Evolutionary conservation across 139 green algal genomes (phyloP).

Genomic region (Auxenochlorella pyrenoidosa): DNA sequence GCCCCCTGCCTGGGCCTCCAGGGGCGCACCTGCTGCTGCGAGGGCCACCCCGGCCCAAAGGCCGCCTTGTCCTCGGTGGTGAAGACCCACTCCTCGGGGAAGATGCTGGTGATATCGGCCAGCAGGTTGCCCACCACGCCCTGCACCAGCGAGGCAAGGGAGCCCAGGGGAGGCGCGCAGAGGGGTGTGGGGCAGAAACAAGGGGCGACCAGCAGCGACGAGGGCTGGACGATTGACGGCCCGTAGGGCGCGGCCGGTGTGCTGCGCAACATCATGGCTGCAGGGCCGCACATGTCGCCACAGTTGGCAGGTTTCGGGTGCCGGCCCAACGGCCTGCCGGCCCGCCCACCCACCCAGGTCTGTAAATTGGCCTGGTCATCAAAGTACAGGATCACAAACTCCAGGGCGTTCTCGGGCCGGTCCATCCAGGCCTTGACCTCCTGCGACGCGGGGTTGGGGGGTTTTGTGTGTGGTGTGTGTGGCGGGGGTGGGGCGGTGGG

Average conservation of each 20-base stretch:
- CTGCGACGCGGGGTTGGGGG: neutral
- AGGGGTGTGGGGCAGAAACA: neutral
- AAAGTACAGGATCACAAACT: constrained; percentile 74
- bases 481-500: too few relatives aligned
- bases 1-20: neutral
- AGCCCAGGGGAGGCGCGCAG: too few relatives aligned
- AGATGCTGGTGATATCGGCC: constrained; percentile 42
- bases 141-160: constrained; percentile 28
- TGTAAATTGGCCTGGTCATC: constrained; percentile 72
- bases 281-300: too few relatives aligned
- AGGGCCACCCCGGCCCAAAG: constrained; percentile 9
- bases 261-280: too few relatives aligned
- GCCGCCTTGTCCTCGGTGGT: constrained; percentile 47
- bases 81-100: constrained; percentile 49
- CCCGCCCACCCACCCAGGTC: constrained; percentile 56
- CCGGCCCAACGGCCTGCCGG: too few relatives aligned
- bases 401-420: constrained; percentile 36
- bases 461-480: too few relatives aligned
- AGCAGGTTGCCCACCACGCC: constrained; percentile 49
- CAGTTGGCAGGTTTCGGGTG: too few relatives aligned
- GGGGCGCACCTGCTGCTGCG: constrained; percentile 20
- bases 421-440: constrained; percentile 72
- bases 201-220: too few relatives aligned
- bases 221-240: too few relatives aligned
- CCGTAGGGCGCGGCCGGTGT: too few relatives aligned